A percentile compares a stretch with the other conserved stretches of the same genome.
These are phyloP conservation scores for Striga hermonthica DNA, from an alignment of 305 asterid genomes.

Conservation along the genomic window DNA sequence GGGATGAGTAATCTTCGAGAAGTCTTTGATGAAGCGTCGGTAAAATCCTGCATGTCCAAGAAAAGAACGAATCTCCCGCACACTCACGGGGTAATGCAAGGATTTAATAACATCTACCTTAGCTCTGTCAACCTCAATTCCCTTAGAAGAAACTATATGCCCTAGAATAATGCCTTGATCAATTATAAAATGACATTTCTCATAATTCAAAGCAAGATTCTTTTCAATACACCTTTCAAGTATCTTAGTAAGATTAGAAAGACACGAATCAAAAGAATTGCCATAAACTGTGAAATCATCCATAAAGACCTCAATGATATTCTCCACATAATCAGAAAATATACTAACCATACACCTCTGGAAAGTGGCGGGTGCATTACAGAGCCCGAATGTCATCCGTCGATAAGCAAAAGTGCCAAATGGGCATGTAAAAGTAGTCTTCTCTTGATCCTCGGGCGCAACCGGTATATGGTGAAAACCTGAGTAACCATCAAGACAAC, in stretches of 20 bases:
- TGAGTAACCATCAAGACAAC: slow-evolving; percentile 20
- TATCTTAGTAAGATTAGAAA: no score
- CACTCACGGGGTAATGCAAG: no score
- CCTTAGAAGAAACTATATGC: no score
- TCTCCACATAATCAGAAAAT: neutral
- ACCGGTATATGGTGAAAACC: slow-evolving; percentile 22
- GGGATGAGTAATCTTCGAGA: neutral
- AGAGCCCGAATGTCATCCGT: slow-evolving; percentile 19
- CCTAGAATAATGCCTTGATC: no score
- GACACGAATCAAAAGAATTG: neutral
- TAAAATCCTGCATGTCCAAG: no score
- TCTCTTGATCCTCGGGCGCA: slow-evolving; percentile 25
- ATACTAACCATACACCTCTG: slow-evolving; percentile 9
- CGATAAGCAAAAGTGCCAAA: slow-evolving; percentile 1
- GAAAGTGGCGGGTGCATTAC: slow-evolving; percentile 13
- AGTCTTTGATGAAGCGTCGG: no score
- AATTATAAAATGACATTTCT: no score
- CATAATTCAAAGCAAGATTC: no score
- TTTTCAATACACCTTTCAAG: no score
- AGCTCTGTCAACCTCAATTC: no score
- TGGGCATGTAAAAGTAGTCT: slow-evolving; percentile 4
- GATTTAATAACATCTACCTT: no score
- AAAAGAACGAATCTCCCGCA: no score
- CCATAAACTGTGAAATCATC: neutral
- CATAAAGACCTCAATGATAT: neutral